A percentile compares a stretch with the other conserved stretches of the same genome.
Conservation (phyloP, 768 basidiomycete genomes). For the Boletus coccyginus region DNA sequence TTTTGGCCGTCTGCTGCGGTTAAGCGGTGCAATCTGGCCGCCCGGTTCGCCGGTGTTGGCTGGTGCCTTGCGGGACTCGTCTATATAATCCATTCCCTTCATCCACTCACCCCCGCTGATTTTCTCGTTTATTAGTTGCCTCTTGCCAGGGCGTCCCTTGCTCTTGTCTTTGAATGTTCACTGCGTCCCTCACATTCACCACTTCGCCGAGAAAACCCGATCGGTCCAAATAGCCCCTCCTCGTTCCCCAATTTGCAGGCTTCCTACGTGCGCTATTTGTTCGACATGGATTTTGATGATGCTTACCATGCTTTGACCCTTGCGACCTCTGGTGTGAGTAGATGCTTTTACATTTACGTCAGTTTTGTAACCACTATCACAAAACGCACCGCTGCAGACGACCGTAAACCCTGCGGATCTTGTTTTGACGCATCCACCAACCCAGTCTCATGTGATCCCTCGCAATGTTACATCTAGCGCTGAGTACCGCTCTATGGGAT, state of each 20-base stretch:
- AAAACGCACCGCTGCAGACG: neutral
- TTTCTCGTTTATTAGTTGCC: neutral
- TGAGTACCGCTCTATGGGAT: neutral
- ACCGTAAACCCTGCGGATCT: constrained; percentile 1
- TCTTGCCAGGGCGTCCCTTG: neutral
- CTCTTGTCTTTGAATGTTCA: neutral
- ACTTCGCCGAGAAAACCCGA: neutral
- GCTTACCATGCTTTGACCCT: neutral
- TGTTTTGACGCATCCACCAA: neutral
- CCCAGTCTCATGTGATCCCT: neutral
- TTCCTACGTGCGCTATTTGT: neutral
- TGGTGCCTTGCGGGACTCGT: too few species aligned
- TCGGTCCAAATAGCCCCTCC: too few species aligned
- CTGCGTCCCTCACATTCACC: neutral
- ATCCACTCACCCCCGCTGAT: neutral
- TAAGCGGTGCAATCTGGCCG: neutral
- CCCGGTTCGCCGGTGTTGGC: neutral
- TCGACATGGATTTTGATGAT: neutral
- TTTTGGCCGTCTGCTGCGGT: neutral
- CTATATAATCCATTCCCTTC: neutral
- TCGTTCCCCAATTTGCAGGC: neutral
- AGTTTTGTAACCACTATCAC: neutral
- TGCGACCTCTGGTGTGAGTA: constrained; percentile 2
- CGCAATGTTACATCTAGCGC: too few species aligned
- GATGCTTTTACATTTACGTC: neutral